phyloP scores from a whole-genome alignment of 169 alveolate genomes.

The Plasmodium vinckei region DNA sequence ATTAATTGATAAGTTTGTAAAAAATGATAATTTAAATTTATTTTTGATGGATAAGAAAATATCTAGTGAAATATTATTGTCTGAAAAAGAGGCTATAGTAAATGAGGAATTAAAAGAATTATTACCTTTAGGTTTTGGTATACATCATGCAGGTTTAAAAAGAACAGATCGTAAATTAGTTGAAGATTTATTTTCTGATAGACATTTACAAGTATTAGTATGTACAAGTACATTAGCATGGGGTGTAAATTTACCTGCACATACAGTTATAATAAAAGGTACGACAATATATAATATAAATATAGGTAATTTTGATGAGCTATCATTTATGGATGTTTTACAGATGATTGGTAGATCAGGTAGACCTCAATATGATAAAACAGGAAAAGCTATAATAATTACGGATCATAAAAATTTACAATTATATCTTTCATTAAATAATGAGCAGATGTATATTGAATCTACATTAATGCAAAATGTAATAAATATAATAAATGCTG shows the following conservation, averaged over 20 bases:
- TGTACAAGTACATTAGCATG: constrained; percentile 99
- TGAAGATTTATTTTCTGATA: constrained; percentile 98
- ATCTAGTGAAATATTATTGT: constrained; percentile 92
- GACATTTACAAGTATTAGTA: constrained; percentile 96
- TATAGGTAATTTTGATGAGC: constrained; percentile 97
- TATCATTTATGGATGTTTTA: constrained; percentile 97
- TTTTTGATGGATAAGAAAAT: constrained; percentile 93
- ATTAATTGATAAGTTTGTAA: constrained; percentile 93
- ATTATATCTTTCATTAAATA: constrained; percentile 96
- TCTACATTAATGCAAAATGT: constrained; percentile 93
- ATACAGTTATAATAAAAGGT: constrained; percentile 99
- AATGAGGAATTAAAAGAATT: constrained; percentile 95
- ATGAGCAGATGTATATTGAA: constrained; percentile 98
- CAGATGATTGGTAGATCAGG: constrained; percentile 99
- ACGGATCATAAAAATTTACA: constrained; percentile 96
- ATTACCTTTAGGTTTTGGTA: constrained; percentile 98
- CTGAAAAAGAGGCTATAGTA: constrained; percentile 91
- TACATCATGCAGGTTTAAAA: constrained; percentile 99
- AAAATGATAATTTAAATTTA: constrained; percentile 87
- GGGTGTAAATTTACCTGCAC: constrained; percentile 99
- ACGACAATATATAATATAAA: constrained; percentile 98
- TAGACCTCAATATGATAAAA: constrained; percentile 98
- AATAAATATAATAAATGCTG: constrained; percentile 99
- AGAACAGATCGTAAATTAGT: constrained; percentile 97
- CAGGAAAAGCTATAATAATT: constrained; percentile 99